Percentiles rank a stretch among this genome's conserved stretches.
phyloP scores from a whole-genome alignment of 306 rosid species.

The Cucumis sativus region Cucumber_9930_V3 NC_026657.2:29974001-29974500 shows the following conservation, averaged over 20 bases:
- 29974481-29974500: neutral
- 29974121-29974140: neutral
- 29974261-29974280: neutral
- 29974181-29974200: constrained; percentile 6
- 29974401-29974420: neutral
- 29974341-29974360: neutral
- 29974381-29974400: neutral
- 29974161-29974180: neutral
- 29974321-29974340: neutral
- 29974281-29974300: neutral
- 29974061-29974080: neutral
- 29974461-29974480: too few species aligned
- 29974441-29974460: neutral
- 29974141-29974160: constrained; percentile 11
- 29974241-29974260: neutral
- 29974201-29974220: neutral
- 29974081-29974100: too few species aligned
- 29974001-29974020: too few species aligned
- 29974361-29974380: neutral
- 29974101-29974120: neutral
- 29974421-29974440: neutral
- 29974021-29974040: too few species aligned
- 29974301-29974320: neutral
- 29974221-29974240: neutral
- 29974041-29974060: too few species aligned